Conservation (phyloP, 2,329 filamentous ascomycete genomes). For the Alternaria postmessia region DNA sequence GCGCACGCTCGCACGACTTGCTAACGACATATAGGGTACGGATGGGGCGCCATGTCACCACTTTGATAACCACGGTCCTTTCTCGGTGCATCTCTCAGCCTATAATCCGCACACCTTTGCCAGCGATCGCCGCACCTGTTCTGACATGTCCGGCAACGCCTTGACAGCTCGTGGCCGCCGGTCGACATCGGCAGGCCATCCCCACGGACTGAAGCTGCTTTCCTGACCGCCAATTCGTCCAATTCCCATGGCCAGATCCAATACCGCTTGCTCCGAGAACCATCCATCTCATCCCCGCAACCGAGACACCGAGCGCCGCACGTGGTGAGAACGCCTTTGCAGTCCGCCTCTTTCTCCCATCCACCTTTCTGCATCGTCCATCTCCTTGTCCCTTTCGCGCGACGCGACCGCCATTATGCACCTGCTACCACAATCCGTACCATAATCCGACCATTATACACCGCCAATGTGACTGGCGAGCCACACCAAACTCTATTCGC, state of each 20-base stretch:
- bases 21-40: conserved; percentile 6
- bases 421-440: neutral
- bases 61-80: conserved; percentile 15
- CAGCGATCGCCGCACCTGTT: conserved; percentile 5
- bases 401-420: neutral
- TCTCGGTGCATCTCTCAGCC: conserved; percentile 9
- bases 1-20: conserved; percentile 15
- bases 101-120: conserved; percentile 2
- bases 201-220: conserved; percentile 2
- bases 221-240: conserved; percentile 7
- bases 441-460: neutral
- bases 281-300: conserved; percentile 1
- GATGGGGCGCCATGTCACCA: neutral
- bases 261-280: neutral
- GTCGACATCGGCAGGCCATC: conserved; percentile 25
- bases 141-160: conserved; percentile 7
- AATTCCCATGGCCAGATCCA: neutral
- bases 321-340: neutral
- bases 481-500: conserved; percentile 12
- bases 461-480: conserved; percentile 16
- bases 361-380: neutral
- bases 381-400: neutral
- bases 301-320: neutral
- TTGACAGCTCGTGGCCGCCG: conserved; percentile 6
- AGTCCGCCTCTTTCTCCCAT: neutral